Evolutionary conservation across 495 filamentous ascomycete species (phyloP), one percentile per base, ranked within the genome.

Genomic region (Beverwykella pulmonaria): DNA sequence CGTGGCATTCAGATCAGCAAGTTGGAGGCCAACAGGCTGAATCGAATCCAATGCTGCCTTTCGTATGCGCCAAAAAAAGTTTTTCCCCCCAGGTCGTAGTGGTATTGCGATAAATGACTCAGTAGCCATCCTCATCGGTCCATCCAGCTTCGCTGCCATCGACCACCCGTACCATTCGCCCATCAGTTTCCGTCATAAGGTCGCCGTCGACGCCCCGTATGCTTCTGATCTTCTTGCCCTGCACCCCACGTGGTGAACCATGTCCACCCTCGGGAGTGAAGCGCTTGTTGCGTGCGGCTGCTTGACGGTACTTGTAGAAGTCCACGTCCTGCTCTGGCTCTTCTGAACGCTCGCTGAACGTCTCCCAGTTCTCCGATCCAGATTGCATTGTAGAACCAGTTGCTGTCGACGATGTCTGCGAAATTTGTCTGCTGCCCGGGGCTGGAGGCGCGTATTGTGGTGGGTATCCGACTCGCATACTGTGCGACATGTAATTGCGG

Each of bases 281-380:
- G 53, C 87, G 80, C 80, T 89, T 86, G 71, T 82, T 82, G 50
- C 82, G 80, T 34, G 88, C 87, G 23, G 87, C 86, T 60, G 87
- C 82, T 58, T 92, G 75, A 73, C 89, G 92, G 63, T 89, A 87
- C 71, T 90, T 92, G 75, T 93, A 92, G 8, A 85, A 81, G 59
- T 92, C 89, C 19, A 84, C 87, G 74, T 93, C 92, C 32, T 76
- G 77, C 68, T 94, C 91, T 0, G 89, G 88, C 58, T 69, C 67
- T 88, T 70, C 69, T 8, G 67, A 72, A 19, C 36, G 59, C 27
- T 74, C 72, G 49, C 60, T 65, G 46, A 92, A 96, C 23, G 91
- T 95, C 79, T 97, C 92, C 92, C 92, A 97, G 75, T 97, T 97
- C 77, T 96, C 92, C 0, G 90, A 93, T 2, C 91, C 91, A 12